phyloP scores from a whole-genome alignment of 106 monocot genomes.

The Allium sativum region DNA sequence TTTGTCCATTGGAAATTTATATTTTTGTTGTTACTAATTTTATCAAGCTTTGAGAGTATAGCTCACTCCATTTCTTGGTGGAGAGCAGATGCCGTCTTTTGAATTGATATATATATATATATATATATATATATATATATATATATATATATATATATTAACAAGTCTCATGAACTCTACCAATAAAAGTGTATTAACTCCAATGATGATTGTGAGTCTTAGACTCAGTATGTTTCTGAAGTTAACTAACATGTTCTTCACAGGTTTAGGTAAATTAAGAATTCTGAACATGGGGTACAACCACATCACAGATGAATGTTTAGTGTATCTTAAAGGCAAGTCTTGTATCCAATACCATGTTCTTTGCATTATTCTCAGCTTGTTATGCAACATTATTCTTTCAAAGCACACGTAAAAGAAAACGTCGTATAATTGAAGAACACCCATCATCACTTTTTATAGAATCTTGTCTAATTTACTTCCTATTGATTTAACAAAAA shows the following conservation, averaged over 20 bases:
- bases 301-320: slow-evolving; percentile 72
- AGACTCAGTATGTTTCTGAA: background rate
- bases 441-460: background rate
- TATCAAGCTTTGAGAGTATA: no score
- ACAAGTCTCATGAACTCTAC: background rate
- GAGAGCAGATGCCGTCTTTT: background rate
- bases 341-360: background rate
- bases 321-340: slow-evolving; percentile 85
- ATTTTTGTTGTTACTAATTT: no score
- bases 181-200: no score
- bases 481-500: background rate
- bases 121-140: no score
- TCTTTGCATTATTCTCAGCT: background rate
- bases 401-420: no score
- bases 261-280: slow-evolving; percentile 78
- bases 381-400: background rate
- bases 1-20: no score
- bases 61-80: no score
- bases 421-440: no score
- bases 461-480: background rate
- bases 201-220: background rate
- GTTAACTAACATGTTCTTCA: background rate
- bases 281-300: slow-evolving; percentile 86
- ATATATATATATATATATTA: no score
- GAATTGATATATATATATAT: no score